Base-by-base conservation (phyloP, 2,329 filamentous ascomycete species). In the Diaporthe sp. region DNA sequence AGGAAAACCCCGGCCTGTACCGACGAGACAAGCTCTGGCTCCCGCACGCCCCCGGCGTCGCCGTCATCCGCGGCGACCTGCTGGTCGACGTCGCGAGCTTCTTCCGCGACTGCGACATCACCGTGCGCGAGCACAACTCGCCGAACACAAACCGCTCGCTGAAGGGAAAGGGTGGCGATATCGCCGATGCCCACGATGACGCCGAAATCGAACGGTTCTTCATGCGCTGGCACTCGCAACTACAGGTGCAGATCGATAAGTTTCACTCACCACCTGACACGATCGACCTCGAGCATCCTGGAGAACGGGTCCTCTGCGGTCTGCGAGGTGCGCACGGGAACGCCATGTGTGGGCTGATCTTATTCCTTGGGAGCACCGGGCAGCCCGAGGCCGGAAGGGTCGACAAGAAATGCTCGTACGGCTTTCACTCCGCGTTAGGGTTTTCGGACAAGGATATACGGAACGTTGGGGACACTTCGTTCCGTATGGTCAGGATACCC, bases 61-160 rank as follows among this genome's bases (percentile, higher is more conserved):
- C 65, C 12, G 8, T 25, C 22, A 53, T 68, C 22, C 34, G 17
- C 4, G 65, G 65, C 22, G 9, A 19, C 19, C 8, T 53, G 46
- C 19, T 68, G 31, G 5, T 5, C 1, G 65, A 39, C 34, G 31
- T 68, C 12, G 31, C 31, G 19, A 68, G 13, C n/a, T 68, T 68
- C 46, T 68, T 68, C 46, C 12, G 31, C 31, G 46, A 68, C 22
- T 53, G 65, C n/a, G 65, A 68, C 17, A 53, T 68, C 31, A 39
- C 8, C 13, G 31, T 68, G 13, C 22, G 19, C 4, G 31, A 39
- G 6, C 46, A 19, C 46, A 53, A 53, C 46, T 1, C 28, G 12
- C 15, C 31, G 12, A 6, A 7, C 19, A 13, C 15, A 1, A 9
- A 68, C 28, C 46, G 22, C 3, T 25, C 19, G 0, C 17, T 39